A percentile compares a stretch with the other conserved stretches of the same genome.
These are phyloP conservation scores for Candida sanyaensis DNA, from an alignment of 1,139 yeast genomes.

Conservation along the genomic window DNA sequence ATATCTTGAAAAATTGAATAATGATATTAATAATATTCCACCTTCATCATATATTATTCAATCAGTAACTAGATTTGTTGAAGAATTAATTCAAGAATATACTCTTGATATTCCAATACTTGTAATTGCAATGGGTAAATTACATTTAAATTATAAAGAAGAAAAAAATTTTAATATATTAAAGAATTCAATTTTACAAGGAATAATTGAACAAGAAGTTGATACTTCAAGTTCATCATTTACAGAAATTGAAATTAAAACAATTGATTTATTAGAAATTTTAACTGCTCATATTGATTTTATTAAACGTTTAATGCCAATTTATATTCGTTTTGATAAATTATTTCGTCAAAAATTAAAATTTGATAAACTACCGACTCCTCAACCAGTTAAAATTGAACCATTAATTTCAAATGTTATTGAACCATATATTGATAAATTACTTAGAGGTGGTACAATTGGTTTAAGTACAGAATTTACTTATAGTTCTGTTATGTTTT, in stretches of 20 bases:
- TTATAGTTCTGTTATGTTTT: not conserved
- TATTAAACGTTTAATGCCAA: not conserved
- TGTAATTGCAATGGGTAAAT: slow-evolving; percentile 3
- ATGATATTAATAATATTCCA: not conserved
- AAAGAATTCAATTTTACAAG: slow-evolving; percentile 4
- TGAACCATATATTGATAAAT: not conserved
- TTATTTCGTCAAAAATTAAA: slow-evolving; percentile 5
- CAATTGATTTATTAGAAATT: slow-evolving; percentile 5
- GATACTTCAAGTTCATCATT: slow-evolving; percentile 6
- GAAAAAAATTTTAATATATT: slow-evolving; percentile 1
- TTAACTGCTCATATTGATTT: slow-evolving; percentile 8
- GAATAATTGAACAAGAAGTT: slow-evolving; percentile 1
- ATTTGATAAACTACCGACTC: slow-evolving; percentile 2
- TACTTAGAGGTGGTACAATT: slow-evolving; percentile 3
- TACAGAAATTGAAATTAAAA: slow-evolving; percentile 3
- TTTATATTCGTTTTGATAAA: slow-evolving; percentile 1
- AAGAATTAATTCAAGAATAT: slow-evolving; percentile 1
- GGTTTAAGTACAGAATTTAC: slow-evolving; percentile 4
- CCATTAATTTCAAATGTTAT: not conserved
- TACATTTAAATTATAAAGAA: slow-evolving; percentile 1
- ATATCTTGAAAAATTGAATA: not conserved
- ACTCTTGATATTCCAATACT: not conserved
- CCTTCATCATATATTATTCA: slow-evolving; percentile 1
- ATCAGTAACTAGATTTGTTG: not conserved
- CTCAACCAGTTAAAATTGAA: not conserved